A percentile compares a stretch with the other conserved stretches of the same genome.
Evolutionary conservation across 1,284 basidiomycete genomes (phyloP).

Genomic region (Pseudozyma thailandica): DNA sequence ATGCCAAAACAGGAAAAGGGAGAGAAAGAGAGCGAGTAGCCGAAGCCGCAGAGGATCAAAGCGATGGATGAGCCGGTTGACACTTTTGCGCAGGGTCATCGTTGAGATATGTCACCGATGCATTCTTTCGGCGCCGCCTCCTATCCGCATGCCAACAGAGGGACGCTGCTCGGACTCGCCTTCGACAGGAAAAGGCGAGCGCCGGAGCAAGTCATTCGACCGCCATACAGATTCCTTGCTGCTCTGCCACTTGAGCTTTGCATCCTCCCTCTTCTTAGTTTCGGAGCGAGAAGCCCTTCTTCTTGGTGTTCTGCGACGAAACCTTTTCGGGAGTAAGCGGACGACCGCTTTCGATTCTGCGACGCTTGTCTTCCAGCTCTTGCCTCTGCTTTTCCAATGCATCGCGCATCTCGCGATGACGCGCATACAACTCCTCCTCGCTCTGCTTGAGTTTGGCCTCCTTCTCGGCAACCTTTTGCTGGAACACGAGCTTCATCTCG

Average conservation of each 20-base stretch:
- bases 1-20: neutral
- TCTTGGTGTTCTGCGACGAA: conserved; percentile 57
- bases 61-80: conserved; percentile 16
- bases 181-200: neutral
- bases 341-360: conserved; percentile 83
- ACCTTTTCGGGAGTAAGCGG: conserved; percentile 84
- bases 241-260: neutral
- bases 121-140: too few relatives aligned
- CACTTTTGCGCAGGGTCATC: too few relatives aligned
- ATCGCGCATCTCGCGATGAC: conserved; percentile 67
- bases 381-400: conserved; percentile 89
- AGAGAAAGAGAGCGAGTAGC: neutral
- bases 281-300: conserved; percentile 62
- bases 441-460: conserved; percentile 68
- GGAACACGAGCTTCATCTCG: conserved; percentile 68
- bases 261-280: conserved; percentile 39
- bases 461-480: conserved; percentile 68
- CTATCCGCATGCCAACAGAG: too few relatives aligned
- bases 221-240: neutral
- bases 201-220: neutral
- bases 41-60: neutral
- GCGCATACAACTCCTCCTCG: conserved; percentile 67
- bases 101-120: too few relatives aligned
- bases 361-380: conserved; percentile 97
- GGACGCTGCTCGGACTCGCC: neutral